These are phyloP conservation scores for Dicorynia guianensis DNA, from an alignment of 306 rosid species.

Conservation along the genomic window DNA sequence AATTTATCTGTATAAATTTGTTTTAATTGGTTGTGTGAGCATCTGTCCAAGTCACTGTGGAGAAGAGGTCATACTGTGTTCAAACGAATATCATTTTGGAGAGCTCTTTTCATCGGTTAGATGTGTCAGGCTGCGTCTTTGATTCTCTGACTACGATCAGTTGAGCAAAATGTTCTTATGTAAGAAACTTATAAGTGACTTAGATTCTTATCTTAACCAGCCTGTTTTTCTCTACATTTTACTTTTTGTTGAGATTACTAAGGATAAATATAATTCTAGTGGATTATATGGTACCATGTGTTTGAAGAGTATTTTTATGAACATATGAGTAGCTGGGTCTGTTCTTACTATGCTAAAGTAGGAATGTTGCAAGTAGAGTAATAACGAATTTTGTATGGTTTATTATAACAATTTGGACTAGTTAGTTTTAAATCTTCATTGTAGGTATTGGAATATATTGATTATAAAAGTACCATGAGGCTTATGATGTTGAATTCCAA, in stretches of 20 bases:
- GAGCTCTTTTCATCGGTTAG: not conserved
- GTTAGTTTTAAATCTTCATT: not conserved
- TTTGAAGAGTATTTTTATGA: no score
- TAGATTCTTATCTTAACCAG: no score
- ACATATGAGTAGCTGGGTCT: not conserved
- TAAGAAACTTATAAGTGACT: no score
- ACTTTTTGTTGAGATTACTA: no score
- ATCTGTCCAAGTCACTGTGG: not conserved
- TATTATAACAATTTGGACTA: not conserved
- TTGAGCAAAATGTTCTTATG: no score
- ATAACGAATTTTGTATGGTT: not conserved
- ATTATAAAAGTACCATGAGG: not conserved
- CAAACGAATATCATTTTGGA: not conserved
- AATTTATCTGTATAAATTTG: not conserved
- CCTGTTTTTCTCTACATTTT: no score
- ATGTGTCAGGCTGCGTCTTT: no score
- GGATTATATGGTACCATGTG: no score
- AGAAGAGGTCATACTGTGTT: not conserved
- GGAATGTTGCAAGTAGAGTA: not conserved
- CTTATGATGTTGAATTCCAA: not conserved
- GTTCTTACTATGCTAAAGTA: not conserved
- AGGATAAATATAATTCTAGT: no score
- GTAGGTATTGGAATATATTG: not conserved
- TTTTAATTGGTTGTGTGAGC: not conserved
- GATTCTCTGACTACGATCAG: no score